phyloP scores from a whole-genome alignment of 352 stramenopile genomes.

The Phytophthora podocarpi region DNA sequence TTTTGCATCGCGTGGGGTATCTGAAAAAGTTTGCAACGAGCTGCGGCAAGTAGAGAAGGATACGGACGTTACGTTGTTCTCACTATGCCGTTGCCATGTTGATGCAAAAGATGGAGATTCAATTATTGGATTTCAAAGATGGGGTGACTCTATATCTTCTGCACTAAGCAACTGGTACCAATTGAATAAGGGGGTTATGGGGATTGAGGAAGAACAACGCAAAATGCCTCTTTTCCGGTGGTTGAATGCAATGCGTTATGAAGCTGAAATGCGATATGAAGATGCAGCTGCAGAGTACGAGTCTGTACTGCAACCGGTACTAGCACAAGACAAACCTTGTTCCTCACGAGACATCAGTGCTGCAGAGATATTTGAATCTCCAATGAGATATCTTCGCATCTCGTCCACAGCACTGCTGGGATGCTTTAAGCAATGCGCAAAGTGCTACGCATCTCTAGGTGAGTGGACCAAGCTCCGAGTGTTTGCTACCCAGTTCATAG shows the following conservation, averaged over 20 bases:
- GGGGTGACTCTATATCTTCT: conserved; percentile 42
- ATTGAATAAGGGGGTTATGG: conserved; percentile 14
- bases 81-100: conserved; percentile 44
- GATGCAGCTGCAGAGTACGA: conserved; percentile 58
- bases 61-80: conserved; percentile 52
- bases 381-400: conserved; percentile 42
- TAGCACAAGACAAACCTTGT: conserved; percentile 1
- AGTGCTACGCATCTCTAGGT: conserved; percentile 48
- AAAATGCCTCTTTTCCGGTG: conserved; percentile 45
- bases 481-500: conserved; percentile 37
- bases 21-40: conserved; percentile 30
- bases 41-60: conserved; percentile 42
- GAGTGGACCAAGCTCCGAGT: conserved; percentile 48
- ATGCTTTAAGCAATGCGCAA: conserved; percentile 56
- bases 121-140: conserved; percentile 52
- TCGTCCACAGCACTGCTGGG: conserved; percentile 40
- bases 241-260: conserved; percentile 43
- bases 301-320: conserved; percentile 38
- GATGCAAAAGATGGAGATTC: conserved; percentile 62
- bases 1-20: conserved; percentile 10
- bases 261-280: conserved; percentile 72
- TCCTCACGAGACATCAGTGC: background rate
- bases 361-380: conserved; percentile 30
- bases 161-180: conserved; percentile 28
- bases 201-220: conserved; percentile 13